These are phyloP conservation scores for Silene vulgaris DNA, from an alignment of 179 eudicot genomes.

Conservation along the genomic window DNA sequence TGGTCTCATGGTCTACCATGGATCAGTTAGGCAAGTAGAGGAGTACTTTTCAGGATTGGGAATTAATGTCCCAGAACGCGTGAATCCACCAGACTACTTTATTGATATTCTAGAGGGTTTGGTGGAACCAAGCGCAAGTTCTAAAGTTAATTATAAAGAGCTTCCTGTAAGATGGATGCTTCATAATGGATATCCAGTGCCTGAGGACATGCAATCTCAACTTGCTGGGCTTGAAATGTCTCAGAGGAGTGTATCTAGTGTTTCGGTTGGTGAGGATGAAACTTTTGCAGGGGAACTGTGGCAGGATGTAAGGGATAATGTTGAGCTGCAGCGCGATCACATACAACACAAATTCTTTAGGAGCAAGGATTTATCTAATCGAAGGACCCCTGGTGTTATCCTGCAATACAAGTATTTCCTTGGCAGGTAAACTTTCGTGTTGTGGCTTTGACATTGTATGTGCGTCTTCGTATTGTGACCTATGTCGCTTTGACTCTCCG, in stretches of 20 bases:
- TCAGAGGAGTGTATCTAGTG: slow-evolving; percentile 26
- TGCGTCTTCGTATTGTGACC: not conserved
- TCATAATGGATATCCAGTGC: slow-evolving; percentile 71
- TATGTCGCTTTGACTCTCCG: not conserved
- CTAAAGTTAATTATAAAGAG: slow-evolving; percentile 50
- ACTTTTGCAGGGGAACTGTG: slow-evolving; percentile 63
- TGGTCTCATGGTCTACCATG: slow-evolving; percentile 75
- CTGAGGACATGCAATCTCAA: slow-evolving; percentile 62
- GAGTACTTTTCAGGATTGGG: slow-evolving; percentile 68
- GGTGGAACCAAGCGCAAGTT: slow-evolving; percentile 36
- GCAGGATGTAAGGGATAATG: slow-evolving; percentile 47
- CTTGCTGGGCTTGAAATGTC: slow-evolving; percentile 33
- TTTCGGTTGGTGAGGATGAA: slow-evolving; percentile 21
- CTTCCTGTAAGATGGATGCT: slow-evolving; percentile 90
- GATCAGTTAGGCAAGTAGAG: slow-evolving; percentile 70
- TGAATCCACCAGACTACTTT: slow-evolving; percentile 84
- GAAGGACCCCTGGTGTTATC: slow-evolving; percentile 59
- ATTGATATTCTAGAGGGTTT: slow-evolving; percentile 89
- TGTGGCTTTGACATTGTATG: slow-evolving; percentile 25
- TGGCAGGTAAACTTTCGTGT: slow-evolving; percentile 48
- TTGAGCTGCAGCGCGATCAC: slow-evolving; percentile 42
- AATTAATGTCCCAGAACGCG: slow-evolving; percentile 69
- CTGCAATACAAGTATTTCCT: slow-evolving; percentile 76
- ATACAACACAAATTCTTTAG: slow-evolving; percentile 34
- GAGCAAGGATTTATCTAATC: slow-evolving; percentile 48